Percentiles rank a stretch among this genome's conserved stretches.
These are phyloP conservation scores for Xanthoconium separans DNA, from an alignment of 1,284 basidiomycete genomes.

Conservation along the genomic window DNA sequence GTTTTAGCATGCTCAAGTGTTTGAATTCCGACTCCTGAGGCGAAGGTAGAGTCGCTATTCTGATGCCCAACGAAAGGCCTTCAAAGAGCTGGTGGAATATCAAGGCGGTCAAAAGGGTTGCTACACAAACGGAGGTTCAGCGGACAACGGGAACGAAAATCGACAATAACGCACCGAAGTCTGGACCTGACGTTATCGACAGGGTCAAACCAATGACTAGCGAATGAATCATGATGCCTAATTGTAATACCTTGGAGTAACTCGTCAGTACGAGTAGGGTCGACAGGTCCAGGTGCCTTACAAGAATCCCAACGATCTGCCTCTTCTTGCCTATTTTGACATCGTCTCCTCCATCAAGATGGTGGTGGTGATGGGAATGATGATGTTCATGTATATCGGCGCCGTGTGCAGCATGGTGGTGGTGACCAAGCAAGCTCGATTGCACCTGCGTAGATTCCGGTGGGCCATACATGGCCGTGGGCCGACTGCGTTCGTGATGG, in stretches of 20 bases:
- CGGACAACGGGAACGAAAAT: neutral
- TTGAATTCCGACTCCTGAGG: slow-evolving; percentile 22
- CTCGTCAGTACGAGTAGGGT: neutral
- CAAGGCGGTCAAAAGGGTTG: slow-evolving; percentile 69
- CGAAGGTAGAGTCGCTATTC: slow-evolving; percentile 65
- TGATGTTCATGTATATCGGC: neutral
- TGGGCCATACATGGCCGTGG: slow-evolving; percentile 26
- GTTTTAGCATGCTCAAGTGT: slow-evolving; percentile 40
- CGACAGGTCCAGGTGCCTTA: slow-evolving; percentile 29
- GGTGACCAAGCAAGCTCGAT: slow-evolving; percentile 4
- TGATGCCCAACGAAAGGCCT: slow-evolving; percentile 73
- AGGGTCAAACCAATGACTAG: slow-evolving; percentile 75
- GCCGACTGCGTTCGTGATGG: slow-evolving; percentile 37
- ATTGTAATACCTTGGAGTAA: slow-evolving; percentile 58
- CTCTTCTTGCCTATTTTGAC: slow-evolving; percentile 48
- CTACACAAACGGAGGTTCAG: slow-evolving; percentile 34
- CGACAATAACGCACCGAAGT: slow-evolving; percentile 56
- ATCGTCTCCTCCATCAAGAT: slow-evolving; percentile 10
- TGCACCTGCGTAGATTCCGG: slow-evolving; percentile 3
- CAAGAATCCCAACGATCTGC: slow-evolving; percentile 65
- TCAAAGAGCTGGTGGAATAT: slow-evolving; percentile 81
- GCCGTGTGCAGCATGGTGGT: slow-evolving; percentile 2
- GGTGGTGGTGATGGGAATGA: slow-evolving; percentile 7
- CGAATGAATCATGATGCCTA: slow-evolving; percentile 82
- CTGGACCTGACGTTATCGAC: slow-evolving; percentile 61